Conservation (phyloP, 2,329 filamentous ascomycete species). For the Rhinocladiella mackenziei region DNA sequence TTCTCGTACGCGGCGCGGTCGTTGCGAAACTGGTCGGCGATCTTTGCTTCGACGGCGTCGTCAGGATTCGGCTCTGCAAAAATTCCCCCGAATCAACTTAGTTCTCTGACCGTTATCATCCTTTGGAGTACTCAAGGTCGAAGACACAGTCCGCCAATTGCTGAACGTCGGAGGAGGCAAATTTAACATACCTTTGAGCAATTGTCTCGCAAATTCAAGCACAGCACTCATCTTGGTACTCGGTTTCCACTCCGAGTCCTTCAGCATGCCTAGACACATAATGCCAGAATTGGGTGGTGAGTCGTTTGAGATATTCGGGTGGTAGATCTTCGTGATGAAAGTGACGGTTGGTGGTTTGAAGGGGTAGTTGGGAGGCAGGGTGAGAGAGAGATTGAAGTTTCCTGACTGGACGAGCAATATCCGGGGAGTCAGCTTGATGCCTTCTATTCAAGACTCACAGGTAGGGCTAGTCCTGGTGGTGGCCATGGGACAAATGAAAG, state of each 20-base stretch:
- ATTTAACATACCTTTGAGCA: slow-evolving; percentile 49
- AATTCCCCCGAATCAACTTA: too few species aligned
- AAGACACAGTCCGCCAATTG: not conserved
- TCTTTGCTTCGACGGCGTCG: slow-evolving; percentile 80
- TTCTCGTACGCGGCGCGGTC: slow-evolving; percentile 68
- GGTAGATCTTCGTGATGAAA: slow-evolving; percentile 89
- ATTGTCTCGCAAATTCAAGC: slow-evolving; percentile 68
- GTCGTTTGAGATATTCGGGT: slow-evolving; percentile 67
- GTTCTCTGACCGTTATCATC: too few species aligned
- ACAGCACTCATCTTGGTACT: slow-evolving; percentile 71
- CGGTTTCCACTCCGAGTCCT: slow-evolving; percentile 88
- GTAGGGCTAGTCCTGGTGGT: too few species aligned
- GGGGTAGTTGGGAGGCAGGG: slow-evolving; percentile 75
- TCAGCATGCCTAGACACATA: slow-evolving; percentile 81
- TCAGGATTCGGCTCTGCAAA: slow-evolving; percentile 80
- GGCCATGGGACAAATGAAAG: too few species aligned
- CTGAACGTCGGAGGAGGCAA: not conserved
- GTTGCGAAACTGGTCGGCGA: slow-evolving; percentile 76
- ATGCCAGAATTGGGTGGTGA: slow-evolving; percentile 56
- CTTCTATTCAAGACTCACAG: too few species aligned
- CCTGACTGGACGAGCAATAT: not conserved
- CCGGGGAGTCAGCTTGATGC: not conserved
- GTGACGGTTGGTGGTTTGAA: slow-evolving; percentile 80
- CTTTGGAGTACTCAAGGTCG: not conserved
- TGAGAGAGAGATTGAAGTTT: slow-evolving; percentile 65